Base-by-base conservation (phyloP, 2,329 filamentous ascomycete genomes). In the Trichophyton simii region DNA sequence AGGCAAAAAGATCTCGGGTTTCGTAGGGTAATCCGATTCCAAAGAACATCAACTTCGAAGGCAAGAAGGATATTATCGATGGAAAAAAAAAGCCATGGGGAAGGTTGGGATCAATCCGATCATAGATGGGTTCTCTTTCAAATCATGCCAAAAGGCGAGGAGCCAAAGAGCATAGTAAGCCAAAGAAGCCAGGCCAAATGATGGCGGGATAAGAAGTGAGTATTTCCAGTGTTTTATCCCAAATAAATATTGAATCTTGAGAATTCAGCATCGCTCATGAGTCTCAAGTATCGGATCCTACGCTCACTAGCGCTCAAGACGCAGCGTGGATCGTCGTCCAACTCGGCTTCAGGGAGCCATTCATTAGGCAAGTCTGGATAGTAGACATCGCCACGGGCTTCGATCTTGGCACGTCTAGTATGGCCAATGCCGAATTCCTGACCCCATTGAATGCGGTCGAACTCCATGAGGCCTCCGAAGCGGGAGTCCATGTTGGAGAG, bases 391-490 rank as follows among this genome's bases (percentile, higher is more conserved):
- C 65, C 65, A 18, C 60, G 58, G 25, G 55, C 54, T 57, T 67
- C 65, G 44, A 67, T 64, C n/a, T 54, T 36, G 20, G 46, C 41
- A 8, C 48, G 59, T 48, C 44, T 59, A 6, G 63, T 63, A 31
- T 65, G 66, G 3, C 63, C 64, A 44, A 71, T 58, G 0, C 71
- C 73, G 62, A 70, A 72, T 9, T 67, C 63, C 46, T 70, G 67
- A 0, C 72, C 74, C 73, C 73, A 76, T 63, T 74, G 69, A 2
- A 67, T 65, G 0, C 73, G 70, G 44, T 76, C 73, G 62, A 73
- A 78, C 62, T 75, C 71, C 75, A 78, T 76, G 44, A 78, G 72
- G 0, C 76, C 76, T 31, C 76, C 76, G 62, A 76, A 76, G 18
- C 72, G 68, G 7, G 69, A 67, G 64, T 78, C 76, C 13, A 75